Conservation (phyloP, 371 early-diverging fungal genomes). For the Lichtheimia ornata region DNA sequence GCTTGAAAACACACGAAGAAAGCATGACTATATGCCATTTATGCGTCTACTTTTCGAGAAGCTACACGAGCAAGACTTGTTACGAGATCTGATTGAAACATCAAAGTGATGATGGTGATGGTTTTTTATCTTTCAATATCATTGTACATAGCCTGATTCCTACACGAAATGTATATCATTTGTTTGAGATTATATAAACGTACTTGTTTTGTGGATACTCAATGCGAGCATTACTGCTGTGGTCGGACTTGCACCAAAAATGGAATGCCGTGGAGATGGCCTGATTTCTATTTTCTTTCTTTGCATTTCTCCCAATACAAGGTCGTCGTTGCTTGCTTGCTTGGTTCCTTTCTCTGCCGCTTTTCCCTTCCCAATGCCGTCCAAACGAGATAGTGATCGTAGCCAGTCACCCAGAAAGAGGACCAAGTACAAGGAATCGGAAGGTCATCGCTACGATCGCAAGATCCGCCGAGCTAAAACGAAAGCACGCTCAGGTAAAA, state of each 20-base stretch:
- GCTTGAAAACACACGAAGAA: conserved; percentile 13
- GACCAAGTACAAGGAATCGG: conserved; percentile 18
- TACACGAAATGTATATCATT: too few species aligned
- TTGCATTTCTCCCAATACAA: too few species aligned
- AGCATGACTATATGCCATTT: conserved; percentile 10
- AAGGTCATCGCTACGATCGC: conserved; percentile 30
- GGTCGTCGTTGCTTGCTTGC: too few species aligned
- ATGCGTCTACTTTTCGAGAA: background rate
- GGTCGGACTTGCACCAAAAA: too few species aligned
- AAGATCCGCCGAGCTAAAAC: conserved; percentile 50
- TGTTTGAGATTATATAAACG: too few species aligned
- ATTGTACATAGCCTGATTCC: too few species aligned
- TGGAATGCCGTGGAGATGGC: too few species aligned
- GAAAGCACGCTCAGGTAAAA: conserved; percentile 53
- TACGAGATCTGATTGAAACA: background rate
- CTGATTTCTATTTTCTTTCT: too few species aligned
- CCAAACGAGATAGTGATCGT: conserved; percentile 4
- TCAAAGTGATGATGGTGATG: background rate
- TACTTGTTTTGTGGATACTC: too few species aligned
- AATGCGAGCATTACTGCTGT: too few species aligned
- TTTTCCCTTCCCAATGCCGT: background rate
- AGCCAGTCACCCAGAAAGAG: background rate
- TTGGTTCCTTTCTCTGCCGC: too few species aligned
- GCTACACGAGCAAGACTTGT: conserved; percentile 3
- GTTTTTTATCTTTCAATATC: too few species aligned